Conservation (phyloP, 495 filamentous ascomycete genomes). For the Pseudotulostoma volvatum region DNA sequence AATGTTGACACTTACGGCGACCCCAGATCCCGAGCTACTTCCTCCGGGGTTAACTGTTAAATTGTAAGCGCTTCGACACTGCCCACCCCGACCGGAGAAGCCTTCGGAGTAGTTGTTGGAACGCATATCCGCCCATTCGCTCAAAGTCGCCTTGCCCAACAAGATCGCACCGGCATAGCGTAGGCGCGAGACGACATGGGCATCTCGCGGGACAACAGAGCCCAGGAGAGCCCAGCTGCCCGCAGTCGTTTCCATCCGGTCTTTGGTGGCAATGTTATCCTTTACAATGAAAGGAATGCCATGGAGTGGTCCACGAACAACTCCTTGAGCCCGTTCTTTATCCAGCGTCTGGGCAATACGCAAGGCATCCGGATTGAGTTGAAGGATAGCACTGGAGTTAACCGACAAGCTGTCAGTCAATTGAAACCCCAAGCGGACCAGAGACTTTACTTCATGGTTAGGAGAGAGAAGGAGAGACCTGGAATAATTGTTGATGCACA, state of each 20-base stretch:
- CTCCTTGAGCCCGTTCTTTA: constrained; percentile 36
- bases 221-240: constrained; percentile 44
- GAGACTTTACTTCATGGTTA: too few species aligned
- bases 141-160: constrained; percentile 51
- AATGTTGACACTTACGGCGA: constrained; percentile 44
- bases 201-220: constrained; percentile 47
- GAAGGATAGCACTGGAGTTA: constrained; percentile 41
- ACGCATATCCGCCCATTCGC: constrained; percentile 65
- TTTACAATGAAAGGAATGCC: constrained; percentile 62
- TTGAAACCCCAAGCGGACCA: too few species aligned
- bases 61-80: constrained; percentile 50
- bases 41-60: constrained; percentile 53
- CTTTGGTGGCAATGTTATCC: constrained; percentile 57
- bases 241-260: constrained; percentile 52
- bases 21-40: constrained; percentile 45
- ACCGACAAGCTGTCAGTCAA: too few species aligned
- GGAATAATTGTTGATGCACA: too few species aligned
- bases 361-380: constrained; percentile 46
- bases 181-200: constrained; percentile 41
- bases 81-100: constrained; percentile 49
- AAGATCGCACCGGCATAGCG: constrained; percentile 51
- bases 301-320: constrained; percentile 44
- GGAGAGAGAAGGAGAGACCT: too few species aligned
- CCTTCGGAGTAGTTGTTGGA: constrained; percentile 53
- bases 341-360: constrained; percentile 42